Conservation (phyloP, 176 grass and related monocot species). For the Melocanna baccifera region DNA sequence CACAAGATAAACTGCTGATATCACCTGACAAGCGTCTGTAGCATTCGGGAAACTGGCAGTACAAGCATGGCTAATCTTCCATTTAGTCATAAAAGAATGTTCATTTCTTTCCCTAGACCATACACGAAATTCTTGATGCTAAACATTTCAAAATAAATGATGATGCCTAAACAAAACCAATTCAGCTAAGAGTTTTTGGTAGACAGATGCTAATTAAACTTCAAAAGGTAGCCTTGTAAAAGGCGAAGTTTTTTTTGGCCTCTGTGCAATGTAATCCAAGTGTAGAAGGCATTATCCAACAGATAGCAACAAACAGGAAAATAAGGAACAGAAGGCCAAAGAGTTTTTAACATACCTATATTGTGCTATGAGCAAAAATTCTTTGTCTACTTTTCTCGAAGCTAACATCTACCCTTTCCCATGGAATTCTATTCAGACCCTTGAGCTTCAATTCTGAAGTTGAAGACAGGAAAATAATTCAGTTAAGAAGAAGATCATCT, state of each 20-base stretch:
- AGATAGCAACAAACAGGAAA: neutral
- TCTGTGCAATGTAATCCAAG: neutral
- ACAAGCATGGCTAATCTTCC: slow-evolving; percentile 8
- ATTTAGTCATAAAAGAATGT: neutral
- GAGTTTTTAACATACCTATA: slow-evolving; percentile 57
- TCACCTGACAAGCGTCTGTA: neutral
- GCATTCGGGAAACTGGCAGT: neutral
- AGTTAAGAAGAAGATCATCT: slow-evolving; percentile 12
- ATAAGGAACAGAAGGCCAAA: neutral
- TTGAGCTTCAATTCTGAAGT: slow-evolving; percentile 78
- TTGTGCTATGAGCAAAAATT: slow-evolving; percentile 88
- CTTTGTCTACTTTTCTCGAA: slow-evolving; percentile 78
- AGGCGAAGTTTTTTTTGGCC: neutral
- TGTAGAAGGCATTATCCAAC: neutral
- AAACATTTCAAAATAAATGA: neutral
- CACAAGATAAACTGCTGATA: slow-evolving; percentile 3
- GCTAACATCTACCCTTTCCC: slow-evolving; percentile 96
- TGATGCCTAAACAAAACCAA: neutral
- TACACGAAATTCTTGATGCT: neutral
- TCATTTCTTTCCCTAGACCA: neutral
- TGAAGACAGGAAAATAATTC: neutral
- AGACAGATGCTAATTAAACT: neutral
- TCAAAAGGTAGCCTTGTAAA: neutral
- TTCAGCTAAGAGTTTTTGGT: neutral
- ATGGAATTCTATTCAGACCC: slow-evolving; percentile 75